phyloP scores from a whole-genome alignment of 2,329 filamentous ascomycete genomes.

The Celoporthe dispersa region DNA sequence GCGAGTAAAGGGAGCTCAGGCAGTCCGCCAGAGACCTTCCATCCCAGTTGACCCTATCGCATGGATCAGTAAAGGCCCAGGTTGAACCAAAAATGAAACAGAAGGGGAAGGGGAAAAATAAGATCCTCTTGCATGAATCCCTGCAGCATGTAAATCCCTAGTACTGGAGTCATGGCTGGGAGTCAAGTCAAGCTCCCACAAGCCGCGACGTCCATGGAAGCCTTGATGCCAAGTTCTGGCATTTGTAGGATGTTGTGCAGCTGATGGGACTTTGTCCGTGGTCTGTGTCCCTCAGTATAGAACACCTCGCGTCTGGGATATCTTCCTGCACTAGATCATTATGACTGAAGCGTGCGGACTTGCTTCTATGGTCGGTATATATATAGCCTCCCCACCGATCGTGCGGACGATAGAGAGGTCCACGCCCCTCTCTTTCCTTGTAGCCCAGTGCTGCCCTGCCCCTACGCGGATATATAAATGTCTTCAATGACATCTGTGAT shows the following conservation, averaged over 20 bases:
- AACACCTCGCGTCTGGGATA: background rate
- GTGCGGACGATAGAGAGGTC: background rate
- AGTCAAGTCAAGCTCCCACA: too few species aligned
- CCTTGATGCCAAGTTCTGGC: background rate
- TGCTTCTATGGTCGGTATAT: background rate
- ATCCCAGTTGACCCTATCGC: background rate
- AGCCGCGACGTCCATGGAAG: background rate
- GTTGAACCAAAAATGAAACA: background rate
- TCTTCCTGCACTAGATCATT: background rate
- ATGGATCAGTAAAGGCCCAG: background rate
- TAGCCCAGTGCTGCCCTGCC: background rate
- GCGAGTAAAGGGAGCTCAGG: background rate
- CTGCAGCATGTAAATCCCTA: background rate
- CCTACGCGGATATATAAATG: background rate
- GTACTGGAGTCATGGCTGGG: background rate
- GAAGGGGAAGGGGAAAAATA: too few species aligned
- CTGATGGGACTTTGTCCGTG: background rate
- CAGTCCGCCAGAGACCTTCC: background rate
- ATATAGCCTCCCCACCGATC: background rate
- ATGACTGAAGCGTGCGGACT: background rate
- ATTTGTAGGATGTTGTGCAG: background rate
- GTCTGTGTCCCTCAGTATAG: background rate
- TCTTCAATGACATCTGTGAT: background rate
- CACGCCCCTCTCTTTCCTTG: background rate
- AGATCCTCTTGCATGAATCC: background rate